phyloP scores from a whole-genome alignment of 2,329 filamentous ascomycete species.

The Trichophyton schoenleinii region DNA sequence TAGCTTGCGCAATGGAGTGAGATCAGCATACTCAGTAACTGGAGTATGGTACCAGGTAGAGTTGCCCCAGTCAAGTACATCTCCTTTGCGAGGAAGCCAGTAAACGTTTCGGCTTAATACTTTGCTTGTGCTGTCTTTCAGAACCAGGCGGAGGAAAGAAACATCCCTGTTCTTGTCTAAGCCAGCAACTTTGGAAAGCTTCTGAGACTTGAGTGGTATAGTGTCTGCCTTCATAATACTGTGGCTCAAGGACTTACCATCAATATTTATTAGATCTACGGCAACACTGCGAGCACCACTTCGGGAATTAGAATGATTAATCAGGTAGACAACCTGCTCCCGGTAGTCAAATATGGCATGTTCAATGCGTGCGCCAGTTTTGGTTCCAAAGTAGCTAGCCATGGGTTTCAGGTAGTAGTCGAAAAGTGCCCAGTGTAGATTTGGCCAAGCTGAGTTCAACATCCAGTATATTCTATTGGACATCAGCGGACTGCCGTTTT shows the following conservation, averaged over 20 bases:
- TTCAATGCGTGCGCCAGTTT: constrained; percentile 39
- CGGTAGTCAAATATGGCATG: constrained; percentile 46
- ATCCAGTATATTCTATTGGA: constrained; percentile 48
- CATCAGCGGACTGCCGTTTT: too few relatives aligned
- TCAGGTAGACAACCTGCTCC: constrained; percentile 35
- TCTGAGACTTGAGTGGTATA: constrained; percentile 35
- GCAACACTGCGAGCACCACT: constrained; percentile 33
- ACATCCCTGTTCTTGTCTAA: constrained; percentile 30
- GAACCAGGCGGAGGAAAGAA: constrained; percentile 40
- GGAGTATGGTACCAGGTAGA: constrained; percentile 51
- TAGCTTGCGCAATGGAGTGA: constrained; percentile 35
- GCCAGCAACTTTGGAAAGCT: constrained; percentile 22
- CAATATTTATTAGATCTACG: constrained; percentile 39
- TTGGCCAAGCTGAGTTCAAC: constrained; percentile 54
- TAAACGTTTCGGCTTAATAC: constrained; percentile 48
- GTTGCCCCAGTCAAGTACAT: constrained; percentile 43
- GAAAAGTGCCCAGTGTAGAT: constrained; percentile 53
- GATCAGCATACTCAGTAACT: constrained; percentile 40
- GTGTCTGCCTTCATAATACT: constrained; percentile 25
- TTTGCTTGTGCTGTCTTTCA: constrained; percentile 24
- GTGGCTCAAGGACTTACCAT: constrained; percentile 35
- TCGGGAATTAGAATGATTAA: constrained; percentile 40
- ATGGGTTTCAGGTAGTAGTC: constrained; percentile 50
- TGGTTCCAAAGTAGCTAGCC: constrained; percentile 49
- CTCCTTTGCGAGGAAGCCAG: constrained; percentile 40